Conservation (phyloP, 495 filamentous ascomycete genomes). For the Elasticomyces elasticus region DNA sequence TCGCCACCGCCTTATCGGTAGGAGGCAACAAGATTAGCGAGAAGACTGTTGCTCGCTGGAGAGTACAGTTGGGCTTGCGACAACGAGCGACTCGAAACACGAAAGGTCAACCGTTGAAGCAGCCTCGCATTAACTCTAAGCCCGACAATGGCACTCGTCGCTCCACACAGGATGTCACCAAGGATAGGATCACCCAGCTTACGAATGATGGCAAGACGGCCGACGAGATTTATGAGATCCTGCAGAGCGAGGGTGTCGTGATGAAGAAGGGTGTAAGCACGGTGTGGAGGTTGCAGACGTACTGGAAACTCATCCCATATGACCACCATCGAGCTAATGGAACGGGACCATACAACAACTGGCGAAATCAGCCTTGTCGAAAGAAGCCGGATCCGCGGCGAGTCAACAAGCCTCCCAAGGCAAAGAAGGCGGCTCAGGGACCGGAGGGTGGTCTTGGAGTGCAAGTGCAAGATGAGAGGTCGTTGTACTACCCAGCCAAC, state of each 20-base stretch:
- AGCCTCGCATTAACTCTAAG: not conserved
- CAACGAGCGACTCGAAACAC: not conserved
- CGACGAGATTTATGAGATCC: constrained; percentile 1
- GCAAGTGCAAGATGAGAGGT: not conserved
- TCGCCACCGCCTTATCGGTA: not conserved
- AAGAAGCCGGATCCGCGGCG: not conserved
- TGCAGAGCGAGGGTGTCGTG: not conserved
- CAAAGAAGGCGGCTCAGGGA: not conserved
- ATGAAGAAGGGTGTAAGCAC: constrained; percentile 7
- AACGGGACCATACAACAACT: not conserved
- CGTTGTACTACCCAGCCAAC: constrained; percentile 8
- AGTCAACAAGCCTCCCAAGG: not conserved
- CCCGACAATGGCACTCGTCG: not conserved
- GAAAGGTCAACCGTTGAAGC: not conserved
- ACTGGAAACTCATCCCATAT: constrained; percentile 6
- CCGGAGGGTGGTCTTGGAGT: not conserved
- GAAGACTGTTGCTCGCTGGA: constrained; percentile 10
- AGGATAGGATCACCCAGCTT: not conserved
- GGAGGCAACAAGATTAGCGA: constrained; percentile 2
- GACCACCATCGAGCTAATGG: constrained; percentile 3
- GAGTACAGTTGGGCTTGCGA: constrained; percentile 11
- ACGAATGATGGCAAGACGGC: constrained; percentile 1
- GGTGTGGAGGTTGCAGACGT: constrained; percentile 9
- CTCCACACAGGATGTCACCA: not conserved
- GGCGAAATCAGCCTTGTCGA: not conserved